Conservation (phyloP, 176 grass and related monocot species). For the Oryza rufipogon region DNA sequence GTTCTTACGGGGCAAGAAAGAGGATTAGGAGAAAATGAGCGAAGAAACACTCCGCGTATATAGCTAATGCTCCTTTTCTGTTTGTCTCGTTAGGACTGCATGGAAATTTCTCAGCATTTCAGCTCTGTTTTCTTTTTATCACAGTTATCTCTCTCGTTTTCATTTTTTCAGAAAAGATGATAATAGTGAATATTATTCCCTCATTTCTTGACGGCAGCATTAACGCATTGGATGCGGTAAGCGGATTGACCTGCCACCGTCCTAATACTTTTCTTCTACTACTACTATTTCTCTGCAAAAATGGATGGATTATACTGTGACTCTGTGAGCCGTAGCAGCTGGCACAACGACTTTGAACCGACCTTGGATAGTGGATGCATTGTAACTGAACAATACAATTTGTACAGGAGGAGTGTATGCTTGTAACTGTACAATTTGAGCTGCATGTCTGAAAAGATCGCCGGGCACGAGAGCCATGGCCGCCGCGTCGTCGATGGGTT, state of each 20-base stretch:
- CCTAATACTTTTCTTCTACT: background rate
- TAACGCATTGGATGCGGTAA: background rate
- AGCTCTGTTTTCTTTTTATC: background rate
- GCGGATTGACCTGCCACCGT: background rate
- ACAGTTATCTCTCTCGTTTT: background rate
- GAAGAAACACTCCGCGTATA: background rate
- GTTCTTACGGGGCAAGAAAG: conserved; percentile 23
- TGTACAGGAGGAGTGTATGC: background rate
- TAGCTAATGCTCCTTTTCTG: background rate
- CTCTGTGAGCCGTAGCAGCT: background rate
- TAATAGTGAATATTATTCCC: too few relatives aligned
- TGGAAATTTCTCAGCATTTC: background rate
- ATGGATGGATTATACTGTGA: background rate
- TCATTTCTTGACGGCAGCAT: background rate
- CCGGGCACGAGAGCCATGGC: too few relatives aligned
- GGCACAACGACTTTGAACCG: background rate
- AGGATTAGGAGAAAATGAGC: background rate
- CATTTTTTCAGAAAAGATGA: background rate
- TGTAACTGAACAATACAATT: too few relatives aligned
- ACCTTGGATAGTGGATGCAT: too few relatives aligned
- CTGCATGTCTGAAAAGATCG: background rate
- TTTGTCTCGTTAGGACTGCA: background rate
- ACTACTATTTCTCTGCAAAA: background rate
- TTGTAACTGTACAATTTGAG: background rate
- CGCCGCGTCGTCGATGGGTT: background rate